Percentiles rank a stretch among this genome's conserved stretches.
Evolutionary conservation across 2,329 filamentous ascomycete species (phyloP).

Genomic region (Cyclaneusma minus): DNA sequence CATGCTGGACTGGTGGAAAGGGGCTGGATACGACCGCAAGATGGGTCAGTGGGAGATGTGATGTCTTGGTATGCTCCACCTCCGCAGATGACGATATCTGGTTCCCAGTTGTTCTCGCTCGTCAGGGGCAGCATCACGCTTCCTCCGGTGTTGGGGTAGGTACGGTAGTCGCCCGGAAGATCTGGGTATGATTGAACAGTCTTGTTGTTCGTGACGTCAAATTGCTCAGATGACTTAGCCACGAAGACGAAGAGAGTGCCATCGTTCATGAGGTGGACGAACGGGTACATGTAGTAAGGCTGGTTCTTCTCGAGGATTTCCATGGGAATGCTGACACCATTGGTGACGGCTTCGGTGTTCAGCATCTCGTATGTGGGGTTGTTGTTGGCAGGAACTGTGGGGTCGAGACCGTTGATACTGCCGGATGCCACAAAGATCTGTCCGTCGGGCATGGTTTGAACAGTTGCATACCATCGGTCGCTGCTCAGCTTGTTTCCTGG

Average conservation of each 20-base stretch:
- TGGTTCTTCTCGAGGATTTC: slow-evolving; percentile 39
- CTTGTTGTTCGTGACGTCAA: slow-evolving; percentile 29
- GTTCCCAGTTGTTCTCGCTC: slow-evolving; percentile 32
- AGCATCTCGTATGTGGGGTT: slow-evolving; percentile 48
- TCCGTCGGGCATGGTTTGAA: slow-evolving; percentile 40
- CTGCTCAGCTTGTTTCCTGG: slow-evolving; percentile 36
- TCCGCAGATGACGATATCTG: slow-evolving; percentile 41
- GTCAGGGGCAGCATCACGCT: slow-evolving; percentile 38
- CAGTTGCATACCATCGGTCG: slow-evolving; percentile 44
- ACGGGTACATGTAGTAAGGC: slow-evolving; percentile 51
- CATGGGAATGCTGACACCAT: slow-evolving; percentile 31
- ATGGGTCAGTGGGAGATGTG: slow-evolving; percentile 39
- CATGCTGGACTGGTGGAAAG: slow-evolving; percentile 30
- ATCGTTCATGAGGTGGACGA: slow-evolving; percentile 40
- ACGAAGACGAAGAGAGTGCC: slow-evolving; percentile 40
- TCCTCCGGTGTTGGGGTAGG: slow-evolving; percentile 44
- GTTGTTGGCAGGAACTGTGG: slow-evolving; percentile 36
- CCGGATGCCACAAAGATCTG: slow-evolving; percentile 44
- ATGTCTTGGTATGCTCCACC: slow-evolving; percentile 44
- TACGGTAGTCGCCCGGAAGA: slow-evolving; percentile 38
- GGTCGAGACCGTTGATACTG: slow-evolving; percentile 40
- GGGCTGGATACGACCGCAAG: slow-evolving; percentile 39
- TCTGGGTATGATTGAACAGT: slow-evolving; percentile 31
- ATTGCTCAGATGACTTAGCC: slow-evolving; percentile 38
- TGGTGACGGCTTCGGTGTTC: slow-evolving; percentile 28